These are phyloP conservation scores for Candida arabinofermentans DNA, from an alignment of 805 yeast genomes.

Conservation along the genomic window DNA sequence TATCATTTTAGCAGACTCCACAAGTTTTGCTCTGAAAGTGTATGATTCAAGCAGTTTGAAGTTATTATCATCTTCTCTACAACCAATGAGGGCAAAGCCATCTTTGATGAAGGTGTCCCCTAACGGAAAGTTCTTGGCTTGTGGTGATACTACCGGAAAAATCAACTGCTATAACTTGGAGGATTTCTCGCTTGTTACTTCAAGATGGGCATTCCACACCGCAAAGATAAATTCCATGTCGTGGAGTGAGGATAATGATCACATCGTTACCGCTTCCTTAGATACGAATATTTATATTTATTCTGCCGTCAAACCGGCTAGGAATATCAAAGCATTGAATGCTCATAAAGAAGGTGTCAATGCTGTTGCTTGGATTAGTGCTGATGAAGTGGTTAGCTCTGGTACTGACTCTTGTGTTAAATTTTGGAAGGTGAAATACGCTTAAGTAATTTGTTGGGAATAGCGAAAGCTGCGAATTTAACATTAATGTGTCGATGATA, in stretches of 20 bases:
- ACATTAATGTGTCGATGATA: too few species aligned
- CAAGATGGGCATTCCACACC: slow-evolving; percentile 95
- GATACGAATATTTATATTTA: slow-evolving; percentile 81
- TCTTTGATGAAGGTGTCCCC: slow-evolving; percentile 68
- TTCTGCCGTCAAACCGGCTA: slow-evolving; percentile 73
- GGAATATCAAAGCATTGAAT: slow-evolving; percentile 65
- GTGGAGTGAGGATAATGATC: slow-evolving; percentile 76
- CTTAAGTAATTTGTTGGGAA: slow-evolving; percentile 1
- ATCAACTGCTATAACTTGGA: slow-evolving; percentile 62
- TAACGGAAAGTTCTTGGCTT: slow-evolving; percentile 63
- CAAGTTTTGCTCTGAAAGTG: slow-evolving; percentile 36
- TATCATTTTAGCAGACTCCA: slow-evolving; percentile 48
- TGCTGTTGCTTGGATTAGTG: slow-evolving; percentile 62
- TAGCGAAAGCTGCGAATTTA: too few species aligned
- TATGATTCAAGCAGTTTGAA: slow-evolving; percentile 27
- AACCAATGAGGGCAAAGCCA: slow-evolving; percentile 56
- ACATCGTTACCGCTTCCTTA: slow-evolving; percentile 72
- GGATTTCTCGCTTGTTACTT: slow-evolving; percentile 58
- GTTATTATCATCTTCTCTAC: slow-evolving; percentile 18
- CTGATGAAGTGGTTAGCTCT: slow-evolving; percentile 52
- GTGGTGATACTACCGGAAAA: slow-evolving; percentile 85
- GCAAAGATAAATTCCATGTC: slow-evolving; percentile 71
- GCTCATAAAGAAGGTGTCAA: slow-evolving; percentile 90
- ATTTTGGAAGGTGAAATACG: slow-evolving; percentile 51
- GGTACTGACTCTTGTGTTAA: slow-evolving; percentile 84